Evolutionary conservation across 1,284 basidiomycete genomes (phyloP), one percentile per base, ranked within the genome.

Genomic region (Ganoderma resinaceum): DNA sequence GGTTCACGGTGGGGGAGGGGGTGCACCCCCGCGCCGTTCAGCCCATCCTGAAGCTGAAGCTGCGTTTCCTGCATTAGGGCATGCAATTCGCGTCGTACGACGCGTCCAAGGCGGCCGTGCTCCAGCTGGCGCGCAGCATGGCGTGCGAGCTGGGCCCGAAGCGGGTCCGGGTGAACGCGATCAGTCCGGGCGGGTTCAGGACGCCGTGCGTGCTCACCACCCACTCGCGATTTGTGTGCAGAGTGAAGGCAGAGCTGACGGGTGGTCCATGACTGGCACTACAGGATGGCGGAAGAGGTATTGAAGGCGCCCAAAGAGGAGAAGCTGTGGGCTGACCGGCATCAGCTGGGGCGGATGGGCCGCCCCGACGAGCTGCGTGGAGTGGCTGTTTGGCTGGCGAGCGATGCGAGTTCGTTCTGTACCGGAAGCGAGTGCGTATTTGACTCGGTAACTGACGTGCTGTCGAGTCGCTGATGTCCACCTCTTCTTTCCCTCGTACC

Each of bases 81-180:
- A 12, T 38, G 37, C 37, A 38, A 38, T 2, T 38, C 89, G 84
- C 89, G 53, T 87, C 90, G 23, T 94, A 94, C 82, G 93, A 94
- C 78, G 85, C 88, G 59, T 91, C 90, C 79, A 95, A 95, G 80
- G 88, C 91, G 2, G 94, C 89, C 1, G 90, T 95, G 3, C 79
- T 93, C 43, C 94, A 95, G 80, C 91, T 95, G 88, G 89, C 83
- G 12, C 87, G 93, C 68, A 95, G 91, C 80, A 87, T 95, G 85
- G 94, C 94, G 1, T 92, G 91, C 77, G 94, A 96, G 78, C 87
- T 94, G 63, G 92, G 91, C 3, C 82, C 79, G n/a, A 82, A 89
- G 75, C 80, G 85, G 1, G 95, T 96, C 70, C 84, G 93, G 2
- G 91, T 94, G 66, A 93, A 94, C 76, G 82, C 88, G 11, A 81